A percentile compares a stretch with the other conserved stretches of the same genome.
phyloP scores from a whole-genome alignment of 257 asterid species.

The Ocimum tenuiflorum region DNA sequence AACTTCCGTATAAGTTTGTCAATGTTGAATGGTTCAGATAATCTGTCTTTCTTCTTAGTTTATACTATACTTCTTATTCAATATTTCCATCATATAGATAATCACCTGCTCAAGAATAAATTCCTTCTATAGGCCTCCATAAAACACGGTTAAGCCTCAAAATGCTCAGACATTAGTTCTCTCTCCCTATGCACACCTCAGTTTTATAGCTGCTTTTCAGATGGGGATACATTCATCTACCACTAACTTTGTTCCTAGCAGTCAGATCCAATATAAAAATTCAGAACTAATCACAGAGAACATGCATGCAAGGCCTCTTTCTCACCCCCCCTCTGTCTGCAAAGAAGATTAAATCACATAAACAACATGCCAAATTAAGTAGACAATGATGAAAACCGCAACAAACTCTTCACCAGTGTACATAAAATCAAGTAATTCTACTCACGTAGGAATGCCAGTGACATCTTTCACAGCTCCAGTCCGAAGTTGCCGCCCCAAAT shows the following conservation, averaged over 20 bases:
- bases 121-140: not conserved
- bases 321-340: not conserved
- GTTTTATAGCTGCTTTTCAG: not conserved
- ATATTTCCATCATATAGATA: not conserved
- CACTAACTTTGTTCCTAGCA: no score
- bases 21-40: not conserved
- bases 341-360: not conserved
- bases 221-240: not conserved
- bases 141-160: not conserved
- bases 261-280: not conserved
- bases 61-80: not conserved
- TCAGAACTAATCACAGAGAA: no score
- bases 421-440: not conserved
- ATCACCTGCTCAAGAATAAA: not conserved
- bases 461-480: constrained; percentile 47
- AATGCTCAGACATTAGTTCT: not conserved
- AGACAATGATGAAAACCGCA: not conserved
- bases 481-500: constrained; percentile 62
- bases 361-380: not conserved
- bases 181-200: not conserved
- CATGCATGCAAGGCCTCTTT: not conserved
- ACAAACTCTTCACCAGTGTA: not conserved
- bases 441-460: constrained; percentile 58
- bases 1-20: not conserved
- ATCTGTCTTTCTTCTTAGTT: not conserved